phyloP scores from a whole-genome alignment of 371 early-diverging fungal genomes.

The Apophysomyces sp. region DNA sequence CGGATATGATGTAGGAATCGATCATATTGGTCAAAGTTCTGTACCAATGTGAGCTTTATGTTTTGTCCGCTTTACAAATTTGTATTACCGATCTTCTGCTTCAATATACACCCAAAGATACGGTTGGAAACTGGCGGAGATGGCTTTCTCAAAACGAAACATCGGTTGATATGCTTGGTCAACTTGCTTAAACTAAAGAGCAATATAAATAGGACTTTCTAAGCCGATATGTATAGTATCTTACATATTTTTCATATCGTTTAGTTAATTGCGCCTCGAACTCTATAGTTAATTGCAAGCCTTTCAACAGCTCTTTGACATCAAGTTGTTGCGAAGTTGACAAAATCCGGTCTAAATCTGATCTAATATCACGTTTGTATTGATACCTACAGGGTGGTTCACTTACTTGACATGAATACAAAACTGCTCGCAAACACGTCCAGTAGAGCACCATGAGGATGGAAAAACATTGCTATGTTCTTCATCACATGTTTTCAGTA shows the following conservation, averaged over 20 bases:
- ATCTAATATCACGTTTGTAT: constrained; percentile 16
- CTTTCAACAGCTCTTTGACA: constrained; percentile 71
- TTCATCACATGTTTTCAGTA: constrained; percentile 83
- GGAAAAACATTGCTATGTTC: constrained; percentile 85
- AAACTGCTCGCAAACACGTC: constrained; percentile 72
- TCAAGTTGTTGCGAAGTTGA: constrained; percentile 49
- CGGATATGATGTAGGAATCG: constrained; percentile 46
- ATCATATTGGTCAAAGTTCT: constrained; percentile 65
- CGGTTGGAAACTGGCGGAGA: constrained; percentile 87
- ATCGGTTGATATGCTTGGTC: neutral
- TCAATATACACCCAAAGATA: constrained; percentile 82
- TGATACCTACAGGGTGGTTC: too few species aligned
- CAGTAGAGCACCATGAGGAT: constrained; percentile 74
- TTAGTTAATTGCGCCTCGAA: constrained; percentile 86
- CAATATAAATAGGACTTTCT: neutral
- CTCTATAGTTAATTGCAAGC: constrained; percentile 81
- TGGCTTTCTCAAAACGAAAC: constrained; percentile 64
- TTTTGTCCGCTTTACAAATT: neutral
- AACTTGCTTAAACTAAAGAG: constrained; percentile 8
- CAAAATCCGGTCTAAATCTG: constrained; percentile 54
- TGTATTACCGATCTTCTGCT: constrained; percentile 73
- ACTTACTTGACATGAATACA: constrained; percentile 74
- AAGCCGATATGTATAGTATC: neutral
- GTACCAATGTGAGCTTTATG: neutral
- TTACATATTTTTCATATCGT: constrained; percentile 58